phyloP scores from a whole-genome alignment of 257 asterid genomes.

The Solanum acaule region DNA sequence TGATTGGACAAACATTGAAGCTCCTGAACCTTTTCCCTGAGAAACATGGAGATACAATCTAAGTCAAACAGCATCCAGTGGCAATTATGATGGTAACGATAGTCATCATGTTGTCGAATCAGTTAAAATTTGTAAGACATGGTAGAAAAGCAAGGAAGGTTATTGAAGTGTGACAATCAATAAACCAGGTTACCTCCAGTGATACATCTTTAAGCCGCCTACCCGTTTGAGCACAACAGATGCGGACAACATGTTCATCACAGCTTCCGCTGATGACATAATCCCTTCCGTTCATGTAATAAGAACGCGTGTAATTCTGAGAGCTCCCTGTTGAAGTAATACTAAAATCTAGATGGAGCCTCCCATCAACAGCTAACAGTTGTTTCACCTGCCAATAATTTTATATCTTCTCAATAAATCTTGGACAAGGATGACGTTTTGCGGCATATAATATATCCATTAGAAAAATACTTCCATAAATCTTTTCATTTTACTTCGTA shows the following conservation, averaged over 20 bases:
- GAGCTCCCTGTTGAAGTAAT: constrained; percentile 77
- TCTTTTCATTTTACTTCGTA: neutral
- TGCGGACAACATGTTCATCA: constrained; percentile 82
- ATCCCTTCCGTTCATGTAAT: constrained; percentile 88
- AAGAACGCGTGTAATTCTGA: constrained; percentile 85
- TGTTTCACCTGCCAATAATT: constrained; percentile 62
- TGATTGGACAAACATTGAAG: constrained; percentile 93
- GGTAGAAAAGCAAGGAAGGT: constrained; percentile 2
- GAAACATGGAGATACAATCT: neutral
- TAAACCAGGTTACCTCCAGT: constrained; percentile 49
- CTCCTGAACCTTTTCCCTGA: constrained; percentile 85
- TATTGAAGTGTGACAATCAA: constrained; percentile 1
- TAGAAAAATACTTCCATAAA: neutral
- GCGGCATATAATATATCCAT: neutral
- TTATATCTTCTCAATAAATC: neutral
- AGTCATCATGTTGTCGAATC: neutral
- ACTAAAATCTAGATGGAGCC: constrained; percentile 71
- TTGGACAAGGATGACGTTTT: neutral
- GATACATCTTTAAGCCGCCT: constrained; percentile 79
- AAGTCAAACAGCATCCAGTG: neutral
- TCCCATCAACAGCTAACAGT: constrained; percentile 84
- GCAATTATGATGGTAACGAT: neutral
- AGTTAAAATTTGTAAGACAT: neutral
- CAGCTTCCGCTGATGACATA: constrained; percentile 95
- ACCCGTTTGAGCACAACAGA: constrained; percentile 91